These are phyloP conservation scores for Pelargonium australe DNA, from an alignment of 441 rosid species.

Conservation along the genomic window DNA sequence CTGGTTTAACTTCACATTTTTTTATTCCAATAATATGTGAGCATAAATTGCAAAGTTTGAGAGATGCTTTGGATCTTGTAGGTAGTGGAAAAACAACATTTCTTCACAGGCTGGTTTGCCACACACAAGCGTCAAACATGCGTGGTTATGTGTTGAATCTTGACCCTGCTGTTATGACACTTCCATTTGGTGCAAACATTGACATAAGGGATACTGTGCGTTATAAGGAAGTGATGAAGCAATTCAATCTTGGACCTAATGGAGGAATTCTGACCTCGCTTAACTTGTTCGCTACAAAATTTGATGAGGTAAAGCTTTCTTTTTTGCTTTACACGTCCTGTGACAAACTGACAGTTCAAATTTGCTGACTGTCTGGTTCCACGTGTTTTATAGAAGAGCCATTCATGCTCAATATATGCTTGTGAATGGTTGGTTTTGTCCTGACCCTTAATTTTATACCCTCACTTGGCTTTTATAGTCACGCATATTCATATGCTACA, in stretches of 20 bases:
- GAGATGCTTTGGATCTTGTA: constrained; percentile 23
- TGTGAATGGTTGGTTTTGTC: neutral
- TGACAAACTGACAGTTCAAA: neutral
- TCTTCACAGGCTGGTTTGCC: constrained; percentile 76
- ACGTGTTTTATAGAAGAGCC: neutral
- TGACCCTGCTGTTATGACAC: constrained; percentile 92
- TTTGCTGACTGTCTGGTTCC: neutral
- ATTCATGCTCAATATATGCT: neutral
- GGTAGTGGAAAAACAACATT: constrained; percentile 94
- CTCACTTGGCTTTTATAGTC: neutral
- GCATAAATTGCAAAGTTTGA: neutral
- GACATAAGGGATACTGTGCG: constrained; percentile 90
- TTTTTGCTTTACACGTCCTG: neutral
- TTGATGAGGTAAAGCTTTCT: constrained; percentile 59
- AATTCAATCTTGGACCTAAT: constrained; percentile 91
- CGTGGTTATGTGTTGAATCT: constrained; percentile 87
- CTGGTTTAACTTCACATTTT: neutral
- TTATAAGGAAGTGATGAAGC: constrained; percentile 94
- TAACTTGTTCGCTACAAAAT: constrained; percentile 87
- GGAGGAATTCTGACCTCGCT: constrained; percentile 91
- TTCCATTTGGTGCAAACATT: constrained; percentile 86
- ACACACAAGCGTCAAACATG: constrained; percentile 69
- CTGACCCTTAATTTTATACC: neutral
- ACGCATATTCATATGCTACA: neutral
- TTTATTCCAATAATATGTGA: neutral